phyloP scores from a whole-genome alignment of 805 yeast species.

The Myxozyma lipomycoides region DNA sequence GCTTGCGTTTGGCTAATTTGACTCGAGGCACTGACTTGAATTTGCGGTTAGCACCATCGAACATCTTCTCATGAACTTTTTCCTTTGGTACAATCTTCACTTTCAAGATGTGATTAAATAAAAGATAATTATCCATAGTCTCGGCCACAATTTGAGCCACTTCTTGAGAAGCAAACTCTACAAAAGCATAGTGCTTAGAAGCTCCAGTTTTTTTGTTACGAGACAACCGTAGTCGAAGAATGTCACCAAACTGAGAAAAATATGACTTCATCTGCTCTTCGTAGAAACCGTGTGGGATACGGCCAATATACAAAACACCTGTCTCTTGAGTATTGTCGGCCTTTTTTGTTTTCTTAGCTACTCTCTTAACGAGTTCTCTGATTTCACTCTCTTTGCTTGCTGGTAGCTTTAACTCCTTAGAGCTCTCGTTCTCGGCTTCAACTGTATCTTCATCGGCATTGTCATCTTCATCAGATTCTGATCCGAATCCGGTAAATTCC shows the following conservation, averaged over 20 bases:
- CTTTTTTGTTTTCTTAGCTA: slow-evolving; percentile 20
- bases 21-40: slow-evolving; percentile 60
- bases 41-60: slow-evolving; percentile 52
- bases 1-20: slow-evolving; percentile 49
- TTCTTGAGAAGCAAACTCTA: slow-evolving; percentile 69
- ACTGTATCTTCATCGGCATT: slow-evolving; percentile 30
- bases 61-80: slow-evolving; percentile 47
- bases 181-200: slow-evolving; percentile 85
- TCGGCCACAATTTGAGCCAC: slow-evolving; percentile 89
- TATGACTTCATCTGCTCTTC: slow-evolving; percentile 69
- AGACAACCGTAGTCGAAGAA: slow-evolving; percentile 72
- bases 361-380: slow-evolving; percentile 4
- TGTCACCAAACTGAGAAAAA: slow-evolving; percentile 86
- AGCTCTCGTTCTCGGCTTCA: slow-evolving; percentile 21
- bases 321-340: slow-evolving; percentile 31
- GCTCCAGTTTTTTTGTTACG: slow-evolving; percentile 87
- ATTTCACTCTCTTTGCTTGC: slow-evolving; percentile 12
- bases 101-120: slow-evolving; percentile 82
- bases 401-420: slow-evolving; percentile 12
- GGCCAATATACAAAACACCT: slow-evolving; percentile 71
- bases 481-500: slow-evolving; percentile 11
- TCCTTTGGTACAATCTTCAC: slow-evolving; percentile 52
- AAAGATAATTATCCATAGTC: slow-evolving; percentile 89
- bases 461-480: slow-evolving; percentile 29
- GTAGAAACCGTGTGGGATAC: slow-evolving; percentile 89